phyloP scores from a whole-genome alignment of 768 basidiomycete species.

The Phylloporus rhodoxanthus region DNA sequence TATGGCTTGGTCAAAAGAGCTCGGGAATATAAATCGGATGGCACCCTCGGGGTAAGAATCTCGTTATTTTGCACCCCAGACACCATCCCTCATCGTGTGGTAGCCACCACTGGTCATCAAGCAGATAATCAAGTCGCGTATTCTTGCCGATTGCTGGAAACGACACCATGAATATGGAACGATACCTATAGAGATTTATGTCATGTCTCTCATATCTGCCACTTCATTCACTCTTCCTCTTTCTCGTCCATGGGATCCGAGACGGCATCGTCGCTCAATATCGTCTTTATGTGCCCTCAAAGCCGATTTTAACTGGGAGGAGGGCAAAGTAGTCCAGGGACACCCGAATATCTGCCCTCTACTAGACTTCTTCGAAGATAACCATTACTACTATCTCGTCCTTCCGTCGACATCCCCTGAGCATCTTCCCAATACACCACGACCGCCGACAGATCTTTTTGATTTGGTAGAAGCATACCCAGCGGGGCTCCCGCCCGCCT shows the following conservation, averaged over 20 bases:
- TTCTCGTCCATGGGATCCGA: slow-evolving; percentile 80
- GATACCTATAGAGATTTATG: slow-evolving; percentile 96
- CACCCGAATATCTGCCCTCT: slow-evolving; percentile 95
- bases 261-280: slow-evolving; percentile 34
- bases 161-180: slow-evolving; percentile 91
- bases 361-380: slow-evolving; percentile 95
- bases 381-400: slow-evolving; percentile 92
- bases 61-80: slow-evolving; percentile 3
- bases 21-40: slow-evolving; percentile 68
- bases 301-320: slow-evolving; percentile 49
- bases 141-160: slow-evolving; percentile 99
- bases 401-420: slow-evolving; percentile 72
- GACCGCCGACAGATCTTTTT: slow-evolving; percentile 79
- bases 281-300: slow-evolving; percentile 12
- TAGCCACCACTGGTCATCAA: slow-evolving; percentile 92
- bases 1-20: slow-evolving; percentile 93
- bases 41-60: slow-evolving; percentile 72
- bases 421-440: slow-evolving; percentile 43
- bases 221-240: slow-evolving; percentile 74
- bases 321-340: slow-evolving; percentile 69
- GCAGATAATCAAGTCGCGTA: slow-evolving; percentile 96
- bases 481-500: slow-evolving; percentile 68
- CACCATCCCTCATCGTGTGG: slow-evolving; percentile 7
- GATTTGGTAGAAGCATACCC: slow-evolving; percentile 91
- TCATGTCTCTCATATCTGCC: slow-evolving; percentile 85